phyloP scores from a whole-genome alignment of 2,329 filamentous ascomycete species.

The Camillea tinctor region DNA sequence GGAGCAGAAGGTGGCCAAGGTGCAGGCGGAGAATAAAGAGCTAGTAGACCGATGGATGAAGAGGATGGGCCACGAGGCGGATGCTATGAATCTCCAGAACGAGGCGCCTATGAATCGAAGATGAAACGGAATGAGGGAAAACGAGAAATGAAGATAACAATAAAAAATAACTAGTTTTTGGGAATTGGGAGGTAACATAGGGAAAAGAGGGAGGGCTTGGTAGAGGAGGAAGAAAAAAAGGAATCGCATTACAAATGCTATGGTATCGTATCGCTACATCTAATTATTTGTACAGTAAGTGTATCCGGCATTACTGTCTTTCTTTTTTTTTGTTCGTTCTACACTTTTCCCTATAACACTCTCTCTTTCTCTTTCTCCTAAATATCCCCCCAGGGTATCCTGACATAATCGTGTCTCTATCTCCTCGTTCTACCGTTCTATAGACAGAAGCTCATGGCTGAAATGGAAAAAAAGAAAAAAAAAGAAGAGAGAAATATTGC shows the following conservation, averaged over 20 bases:
- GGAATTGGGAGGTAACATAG: neutral
- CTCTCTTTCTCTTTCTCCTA: neutral
- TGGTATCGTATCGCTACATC: constrained; percentile 25
- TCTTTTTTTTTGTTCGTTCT: constrained; percentile 3
- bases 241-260: constrained; percentile 17
- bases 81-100: constrained; percentile 75
- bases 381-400: neutral
- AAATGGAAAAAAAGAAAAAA: neutral
- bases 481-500: neutral
- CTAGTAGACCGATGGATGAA: constrained; percentile 90
- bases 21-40: constrained; percentile 82
- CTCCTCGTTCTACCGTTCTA: constrained; percentile 10
- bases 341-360: neutral
- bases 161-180: too few relatives aligned
- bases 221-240: neutral
- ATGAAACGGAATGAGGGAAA: constrained; percentile 11
- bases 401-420: neutral
- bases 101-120: constrained; percentile 39
- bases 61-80: constrained; percentile 80
- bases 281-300: constrained; percentile 27
- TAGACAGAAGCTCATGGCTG: neutral
- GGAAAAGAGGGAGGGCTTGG: neutral
- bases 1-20: constrained; percentile 69
- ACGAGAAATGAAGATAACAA: neutral
- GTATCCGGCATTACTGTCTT: constrained; percentile 12